Percentiles rank a stretch among this genome's conserved stretches.
phyloP scores from a whole-genome alignment of 2,329 filamentous ascomycete genomes.

The Stagonosporopsis tanaceti region DNA sequence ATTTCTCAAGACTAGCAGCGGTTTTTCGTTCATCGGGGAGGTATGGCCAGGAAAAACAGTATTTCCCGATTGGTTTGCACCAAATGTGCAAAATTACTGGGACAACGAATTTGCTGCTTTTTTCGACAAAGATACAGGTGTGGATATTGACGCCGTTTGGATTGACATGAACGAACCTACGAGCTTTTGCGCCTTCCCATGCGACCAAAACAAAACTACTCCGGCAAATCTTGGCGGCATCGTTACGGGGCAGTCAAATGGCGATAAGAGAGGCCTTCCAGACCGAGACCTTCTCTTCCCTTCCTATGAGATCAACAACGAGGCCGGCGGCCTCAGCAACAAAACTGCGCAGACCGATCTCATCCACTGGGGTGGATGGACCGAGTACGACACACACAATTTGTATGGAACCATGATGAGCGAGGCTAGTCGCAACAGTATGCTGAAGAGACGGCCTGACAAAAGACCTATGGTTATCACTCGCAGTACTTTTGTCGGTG shows the following conservation, averaged over 20 bases:
- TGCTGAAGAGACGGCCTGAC: conserved; percentile 71
- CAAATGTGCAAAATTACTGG: conserved; percentile 72
- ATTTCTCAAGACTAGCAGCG: conserved; percentile 64
- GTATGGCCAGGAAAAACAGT: conserved; percentile 80
- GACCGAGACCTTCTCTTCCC: conserved; percentile 70
- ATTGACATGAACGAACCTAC: conserved; percentile 44
- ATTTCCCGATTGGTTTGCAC: conserved; percentile 79
- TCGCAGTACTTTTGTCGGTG: conserved; percentile 78
- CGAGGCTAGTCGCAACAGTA: conserved; percentile 68
- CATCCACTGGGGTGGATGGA: conserved; percentile 70
- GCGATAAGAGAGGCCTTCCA: conserved; percentile 64
- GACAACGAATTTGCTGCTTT: conserved; percentile 71
- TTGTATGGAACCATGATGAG: conserved; percentile 81
- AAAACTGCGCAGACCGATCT: conserved; percentile 70
- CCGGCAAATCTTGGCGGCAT: conserved; percentile 26
- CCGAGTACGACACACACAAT: conserved; percentile 79
- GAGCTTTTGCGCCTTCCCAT: conserved; percentile 55
- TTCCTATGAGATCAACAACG: conserved; percentile 71
- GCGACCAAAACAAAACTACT: conserved; percentile 50
- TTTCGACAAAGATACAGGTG: conserved; percentile 68
- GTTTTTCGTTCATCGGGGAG: conserved; percentile 65
- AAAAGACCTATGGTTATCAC: conserved; percentile 76
- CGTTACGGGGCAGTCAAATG: conserved; percentile 25
- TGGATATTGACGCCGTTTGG: conserved; percentile 75
- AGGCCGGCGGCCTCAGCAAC: conserved; percentile 55